Percentiles rank a stretch among this genome's conserved stretches.
Evolutionary conservation across 179 eudicot species (phyloP).

Genomic region (Beta macrorhiza): DNA sequence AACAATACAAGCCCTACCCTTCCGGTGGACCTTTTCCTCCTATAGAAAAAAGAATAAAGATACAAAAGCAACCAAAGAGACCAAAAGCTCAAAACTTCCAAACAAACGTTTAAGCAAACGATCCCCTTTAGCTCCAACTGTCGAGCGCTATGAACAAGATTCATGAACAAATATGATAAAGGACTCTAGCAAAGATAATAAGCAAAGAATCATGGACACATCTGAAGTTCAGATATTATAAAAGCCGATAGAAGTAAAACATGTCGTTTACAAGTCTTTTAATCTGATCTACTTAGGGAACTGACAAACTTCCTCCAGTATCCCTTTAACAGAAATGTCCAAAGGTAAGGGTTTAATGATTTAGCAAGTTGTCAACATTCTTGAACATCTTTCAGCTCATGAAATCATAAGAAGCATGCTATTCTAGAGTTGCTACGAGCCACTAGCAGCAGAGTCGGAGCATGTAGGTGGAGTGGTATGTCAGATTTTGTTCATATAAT

Average conservation of each 20-base stretch:
- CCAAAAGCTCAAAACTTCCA: neutral
- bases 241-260: neutral
- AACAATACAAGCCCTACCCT: neutral
- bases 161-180: neutral
- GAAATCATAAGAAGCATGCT: neutral
- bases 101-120: neutral
- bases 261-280: neutral
- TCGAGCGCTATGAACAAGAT: neutral
- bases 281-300: neutral
- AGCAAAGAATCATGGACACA: neutral
- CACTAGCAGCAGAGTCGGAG: neutral
- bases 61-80: neutral
- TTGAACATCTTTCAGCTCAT: neutral
- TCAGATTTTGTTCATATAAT: too few relatives aligned
- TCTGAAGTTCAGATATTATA: neutral
- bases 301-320: neutral
- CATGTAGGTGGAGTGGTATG: neutral
- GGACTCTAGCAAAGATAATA: neutral
- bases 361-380: neutral
- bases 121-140: neutral
- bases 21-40: too few relatives aligned
- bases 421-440: neutral
- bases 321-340: neutral
- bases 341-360: neutral
- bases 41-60: neutral